These are phyloP conservation scores for Ophiostoma sp. DNA, from an alignment of 2,329 filamentous ascomycete genomes.

Conservation along the genomic window DNA sequence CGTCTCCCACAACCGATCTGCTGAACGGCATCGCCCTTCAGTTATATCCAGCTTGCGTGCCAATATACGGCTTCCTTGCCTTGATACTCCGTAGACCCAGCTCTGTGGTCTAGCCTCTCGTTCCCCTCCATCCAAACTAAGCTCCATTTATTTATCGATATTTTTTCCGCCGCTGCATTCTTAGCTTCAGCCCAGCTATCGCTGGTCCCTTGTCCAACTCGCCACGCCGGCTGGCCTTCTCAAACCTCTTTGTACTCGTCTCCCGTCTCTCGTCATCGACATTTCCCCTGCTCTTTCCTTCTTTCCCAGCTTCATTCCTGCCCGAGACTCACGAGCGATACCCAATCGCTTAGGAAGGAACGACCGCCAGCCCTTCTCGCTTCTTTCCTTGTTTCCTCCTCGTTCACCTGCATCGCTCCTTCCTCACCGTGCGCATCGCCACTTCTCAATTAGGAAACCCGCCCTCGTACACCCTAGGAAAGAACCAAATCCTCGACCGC, in stretches of 20 bases:
- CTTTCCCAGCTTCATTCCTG: not conserved
- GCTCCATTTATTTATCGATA: not conserved
- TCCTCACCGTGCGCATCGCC: slow-evolving; percentile 14
- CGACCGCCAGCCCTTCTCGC: not conserved
- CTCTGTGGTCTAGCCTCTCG: not conserved
- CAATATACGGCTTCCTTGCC: no score
- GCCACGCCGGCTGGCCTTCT: not conserved
- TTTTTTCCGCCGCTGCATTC: not conserved
- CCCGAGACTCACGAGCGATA: not conserved
- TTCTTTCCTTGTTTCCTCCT: not conserved
- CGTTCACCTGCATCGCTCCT: slow-evolving; percentile 9
- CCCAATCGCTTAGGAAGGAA: not conserved
- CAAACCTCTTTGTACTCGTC: slow-evolving; percentile 1
- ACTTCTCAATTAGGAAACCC: slow-evolving; percentile 16
- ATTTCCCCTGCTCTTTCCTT: not conserved
- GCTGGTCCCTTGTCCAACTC: not conserved
- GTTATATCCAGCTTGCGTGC: no score
- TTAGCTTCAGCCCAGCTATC: not conserved
- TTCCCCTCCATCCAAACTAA: not conserved
- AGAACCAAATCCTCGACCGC: slow-evolving; percentile 9
- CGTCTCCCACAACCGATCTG: no score
- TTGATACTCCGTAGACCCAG: not conserved
- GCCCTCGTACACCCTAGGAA: not conserved
- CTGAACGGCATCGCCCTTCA: no score
- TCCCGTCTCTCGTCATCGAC: not conserved